These are phyloP conservation scores for Sporopachydermia lactativora DNA, from an alignment of 805 yeast genomes.

Conservation along the genomic window DNA sequence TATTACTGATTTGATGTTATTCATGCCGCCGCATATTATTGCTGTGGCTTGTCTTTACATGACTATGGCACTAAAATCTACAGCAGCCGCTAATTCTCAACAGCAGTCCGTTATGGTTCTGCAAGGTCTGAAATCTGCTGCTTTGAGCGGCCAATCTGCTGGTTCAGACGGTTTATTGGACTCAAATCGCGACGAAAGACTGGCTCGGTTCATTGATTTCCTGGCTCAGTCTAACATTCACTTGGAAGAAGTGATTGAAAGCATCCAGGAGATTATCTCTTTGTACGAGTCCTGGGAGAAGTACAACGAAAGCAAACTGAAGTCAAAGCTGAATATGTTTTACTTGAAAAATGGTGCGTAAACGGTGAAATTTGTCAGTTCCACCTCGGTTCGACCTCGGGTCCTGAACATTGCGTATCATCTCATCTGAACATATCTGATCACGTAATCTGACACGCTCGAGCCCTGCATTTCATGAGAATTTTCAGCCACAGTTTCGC, in stretches of 20 bases:
- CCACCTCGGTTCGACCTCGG: too few relatives aligned
- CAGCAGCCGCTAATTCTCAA: slow-evolving; percentile 3
- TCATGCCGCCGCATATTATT: slow-evolving; percentile 81
- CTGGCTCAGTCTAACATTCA: slow-evolving; percentile 68
- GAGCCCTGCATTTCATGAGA: too few relatives aligned
- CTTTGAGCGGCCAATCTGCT: background rate
- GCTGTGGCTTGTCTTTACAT: slow-evolving; percentile 75
- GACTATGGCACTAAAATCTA: slow-evolving; percentile 44
- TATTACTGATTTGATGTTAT: slow-evolving; percentile 70
- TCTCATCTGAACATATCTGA: too few relatives aligned
- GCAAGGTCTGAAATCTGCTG: background rate
- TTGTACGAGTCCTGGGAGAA: slow-evolving; percentile 77
- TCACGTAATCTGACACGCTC: too few relatives aligned
- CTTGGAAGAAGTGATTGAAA: slow-evolving; percentile 61
- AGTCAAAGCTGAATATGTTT: slow-evolving; percentile 11
- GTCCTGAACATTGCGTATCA: too few relatives aligned
- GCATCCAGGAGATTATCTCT: slow-evolving; percentile 72
- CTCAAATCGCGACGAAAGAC: slow-evolving; percentile 19
- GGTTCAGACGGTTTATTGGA: background rate
- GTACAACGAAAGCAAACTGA: slow-evolving; percentile 56
- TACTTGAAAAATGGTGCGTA: slow-evolving; percentile 1
- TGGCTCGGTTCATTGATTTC: slow-evolving; percentile 47
- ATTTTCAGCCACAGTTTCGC: too few relatives aligned
- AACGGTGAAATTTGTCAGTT: too few relatives aligned
- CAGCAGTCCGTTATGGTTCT: background rate